Base-by-base conservation (phyloP, 148 eudicot species). In the Heliosperma pusillum region DNA sequence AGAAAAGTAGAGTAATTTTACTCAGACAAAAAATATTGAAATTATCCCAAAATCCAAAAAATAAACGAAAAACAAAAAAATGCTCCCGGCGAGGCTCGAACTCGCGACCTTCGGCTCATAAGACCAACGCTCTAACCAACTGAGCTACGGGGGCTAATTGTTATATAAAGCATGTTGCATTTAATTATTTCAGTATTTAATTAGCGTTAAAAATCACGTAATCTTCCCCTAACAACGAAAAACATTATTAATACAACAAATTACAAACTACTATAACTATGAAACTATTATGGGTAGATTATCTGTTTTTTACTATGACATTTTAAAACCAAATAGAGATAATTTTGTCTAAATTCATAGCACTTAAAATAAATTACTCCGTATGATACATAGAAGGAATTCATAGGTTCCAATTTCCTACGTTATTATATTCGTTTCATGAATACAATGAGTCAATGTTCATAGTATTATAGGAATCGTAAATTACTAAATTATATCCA, bases 121-220 rank as follows among this genome's bases (percentile, higher is more conserved):
- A 93, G 98, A 93, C 91, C 98, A 89, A 88, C 98, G 97, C 97
- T 91, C 97, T 93, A 91, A 93, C 98, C 98, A 91, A 91, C 98
- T 91, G 95, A 93, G 98, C 97, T 93, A 93, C 93, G 97, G 98
- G 98, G 59, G 53, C 53, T 5, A 36, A 1, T 25, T 61, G 22
- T 24, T n/a, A 0, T 21, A 9, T 24, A 61, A 7, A 10, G 55
- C 16, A 50, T 9, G 42, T 36, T 5, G 9, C 42, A 50, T 50
- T 15, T 50, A 50, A 50, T 11, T 50, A 50, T 42, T 42, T 42
- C 5, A 42, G 9, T 7, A 3, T 50, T 50, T 11, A 11, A 50
- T 50, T 50, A 11, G 42, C 0, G 8, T 36, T 36, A 8, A 36
- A 36, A 36, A 6, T 36, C 42, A 6, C 9, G 7, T 7, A 5